Percentiles rank a stretch among this genome's conserved stretches.
Evolutionary conservation across 2,329 filamentous ascomycete genomes (phyloP).

Genomic region (Fusarium agapanthi): DNA sequence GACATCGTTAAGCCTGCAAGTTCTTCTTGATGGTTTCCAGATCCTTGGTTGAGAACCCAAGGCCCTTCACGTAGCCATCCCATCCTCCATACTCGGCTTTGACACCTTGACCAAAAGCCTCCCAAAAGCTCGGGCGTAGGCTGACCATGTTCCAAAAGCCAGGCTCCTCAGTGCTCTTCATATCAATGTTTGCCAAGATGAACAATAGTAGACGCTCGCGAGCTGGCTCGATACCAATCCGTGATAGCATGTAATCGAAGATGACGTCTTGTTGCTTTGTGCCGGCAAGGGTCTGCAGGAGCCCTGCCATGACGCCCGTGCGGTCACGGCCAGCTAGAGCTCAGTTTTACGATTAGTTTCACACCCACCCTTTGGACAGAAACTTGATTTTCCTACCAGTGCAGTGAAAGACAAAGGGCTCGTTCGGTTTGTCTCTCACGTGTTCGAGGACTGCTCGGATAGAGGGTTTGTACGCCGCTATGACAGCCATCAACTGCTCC

Average conservation of each 20-base stretch:
- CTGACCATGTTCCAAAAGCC: conserved; percentile 60
- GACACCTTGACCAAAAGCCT: conserved; percentile 55
- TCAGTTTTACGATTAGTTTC: not conserved
- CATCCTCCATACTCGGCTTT: conserved; percentile 57
- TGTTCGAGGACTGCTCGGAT: conserved; percentile 58
- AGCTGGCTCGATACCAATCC: conserved; percentile 61
- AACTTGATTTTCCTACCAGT: conserved; percentile 54
- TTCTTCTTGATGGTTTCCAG: conserved; percentile 58
- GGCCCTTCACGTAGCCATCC: conserved; percentile 56
- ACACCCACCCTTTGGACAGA: not conserved
- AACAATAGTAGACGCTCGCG: conserved; percentile 57
- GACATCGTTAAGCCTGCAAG: conserved; percentile 40
- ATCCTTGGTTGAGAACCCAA: conserved; percentile 59
- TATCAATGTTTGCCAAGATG: conserved; percentile 50
- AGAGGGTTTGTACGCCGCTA: conserved; percentile 52
- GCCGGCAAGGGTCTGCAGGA: conserved; percentile 62
- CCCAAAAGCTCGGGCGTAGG: conserved; percentile 55
- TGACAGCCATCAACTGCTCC: conserved; percentile 58
- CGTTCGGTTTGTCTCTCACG: conserved; percentile 55
- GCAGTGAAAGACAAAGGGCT: conserved; percentile 63
- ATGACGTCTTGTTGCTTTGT: conserved; percentile 52
- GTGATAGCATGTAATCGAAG: conserved; percentile 63
- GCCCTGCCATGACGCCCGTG: conserved; percentile 60
- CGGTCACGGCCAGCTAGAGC: conserved; percentile 61
- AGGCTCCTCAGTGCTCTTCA: conserved; percentile 50